phyloP scores from a whole-genome alignment of 1,284 basidiomycete species.

The Cutaneotrichosporon cavernicola region DNA sequence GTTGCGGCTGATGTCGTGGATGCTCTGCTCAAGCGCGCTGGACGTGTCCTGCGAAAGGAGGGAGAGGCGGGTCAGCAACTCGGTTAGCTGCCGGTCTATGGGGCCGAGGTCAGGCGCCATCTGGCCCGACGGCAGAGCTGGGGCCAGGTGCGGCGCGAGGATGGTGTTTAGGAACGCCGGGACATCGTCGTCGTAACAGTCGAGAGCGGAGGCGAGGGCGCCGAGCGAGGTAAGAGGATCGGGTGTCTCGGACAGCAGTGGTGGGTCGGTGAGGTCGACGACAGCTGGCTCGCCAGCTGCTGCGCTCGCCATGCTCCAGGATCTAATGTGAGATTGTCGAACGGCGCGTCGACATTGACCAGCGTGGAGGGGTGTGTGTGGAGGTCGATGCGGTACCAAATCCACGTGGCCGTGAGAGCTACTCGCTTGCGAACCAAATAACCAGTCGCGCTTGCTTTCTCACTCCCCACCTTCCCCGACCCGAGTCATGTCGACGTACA shows the following conservation, averaged over 20 bases:
- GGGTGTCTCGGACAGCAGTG: slow-evolving; percentile 2
- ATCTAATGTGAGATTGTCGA: not conserved
- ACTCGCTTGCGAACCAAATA: slow-evolving; percentile 16
- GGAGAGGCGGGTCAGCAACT: slow-evolving; percentile 72
- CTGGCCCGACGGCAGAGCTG: slow-evolving; percentile 24
- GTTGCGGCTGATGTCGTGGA: slow-evolving; percentile 82
- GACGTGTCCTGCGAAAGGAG: slow-evolving; percentile 83
- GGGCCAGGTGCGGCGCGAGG: slow-evolving; percentile 34
- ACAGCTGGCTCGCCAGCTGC: slow-evolving; percentile 8
- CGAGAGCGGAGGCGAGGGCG: slow-evolving; percentile 44
- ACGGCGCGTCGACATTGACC: not conserved
- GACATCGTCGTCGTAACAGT: slow-evolving; percentile 42
- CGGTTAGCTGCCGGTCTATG: slow-evolving; percentile 70
- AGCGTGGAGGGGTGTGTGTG: not conserved
- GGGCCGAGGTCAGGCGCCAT: slow-evolving; percentile 59
- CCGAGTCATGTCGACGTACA: slow-evolving; percentile 23
- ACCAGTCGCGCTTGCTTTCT: not conserved
- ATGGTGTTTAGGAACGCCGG: slow-evolving; percentile 50
- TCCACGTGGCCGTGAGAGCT: not conserved
- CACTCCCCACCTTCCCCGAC: not conserved
- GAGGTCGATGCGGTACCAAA: not conserved
- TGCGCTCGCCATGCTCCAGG: slow-evolving; percentile 19
- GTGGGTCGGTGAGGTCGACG: slow-evolving; percentile 16
- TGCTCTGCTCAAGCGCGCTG: slow-evolving; percentile 74
- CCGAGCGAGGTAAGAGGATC: slow-evolving; percentile 33